These are phyloP conservation scores for Hypoxylon lienhwacheense DNA, from an alignment of 495 filamentous ascomycete species.

Conservation along the genomic window DNA sequence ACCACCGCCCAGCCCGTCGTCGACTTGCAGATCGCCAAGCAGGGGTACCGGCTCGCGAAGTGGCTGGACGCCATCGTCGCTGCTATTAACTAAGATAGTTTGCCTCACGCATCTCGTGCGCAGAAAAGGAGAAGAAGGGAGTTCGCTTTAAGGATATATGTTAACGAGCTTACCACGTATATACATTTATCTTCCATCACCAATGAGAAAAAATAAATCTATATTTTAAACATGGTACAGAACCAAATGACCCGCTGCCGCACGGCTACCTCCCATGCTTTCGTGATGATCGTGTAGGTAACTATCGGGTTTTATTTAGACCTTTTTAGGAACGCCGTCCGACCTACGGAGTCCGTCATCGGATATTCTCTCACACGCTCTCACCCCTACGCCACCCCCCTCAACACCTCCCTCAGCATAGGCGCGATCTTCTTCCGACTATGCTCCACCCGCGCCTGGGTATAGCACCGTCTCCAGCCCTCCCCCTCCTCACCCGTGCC, in stretches of 20 bases:
- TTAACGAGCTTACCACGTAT: no score
- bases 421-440: conserved; percentile 93
- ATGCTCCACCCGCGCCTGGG: conserved; percentile 64
- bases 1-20: conserved; percentile 54
- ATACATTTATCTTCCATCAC: no score
- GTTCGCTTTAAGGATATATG: no score
- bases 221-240: no score
- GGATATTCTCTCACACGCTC: neutral
- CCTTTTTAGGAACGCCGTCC: no score
- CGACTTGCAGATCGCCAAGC: conserved; percentile 66
- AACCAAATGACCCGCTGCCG: no score
- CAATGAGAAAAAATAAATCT: no score
- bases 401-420: conserved; percentile 68
- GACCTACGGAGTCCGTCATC: no score
- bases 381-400: conserved; percentile 27
- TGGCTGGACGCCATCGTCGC: conserved; percentile 41
- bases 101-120: neutral
- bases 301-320: no score
- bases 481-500: no score
- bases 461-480: conserved; percentile 61
- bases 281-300: no score
- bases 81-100: conserved; percentile 11
- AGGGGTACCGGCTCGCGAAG: conserved; percentile 53
- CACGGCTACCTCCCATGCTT: no score
- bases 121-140: neutral